These are phyloP conservation scores for Lentinus brumalis DNA, from an alignment of 768 basidiomycete species.

Conservation along the genomic window DNA sequence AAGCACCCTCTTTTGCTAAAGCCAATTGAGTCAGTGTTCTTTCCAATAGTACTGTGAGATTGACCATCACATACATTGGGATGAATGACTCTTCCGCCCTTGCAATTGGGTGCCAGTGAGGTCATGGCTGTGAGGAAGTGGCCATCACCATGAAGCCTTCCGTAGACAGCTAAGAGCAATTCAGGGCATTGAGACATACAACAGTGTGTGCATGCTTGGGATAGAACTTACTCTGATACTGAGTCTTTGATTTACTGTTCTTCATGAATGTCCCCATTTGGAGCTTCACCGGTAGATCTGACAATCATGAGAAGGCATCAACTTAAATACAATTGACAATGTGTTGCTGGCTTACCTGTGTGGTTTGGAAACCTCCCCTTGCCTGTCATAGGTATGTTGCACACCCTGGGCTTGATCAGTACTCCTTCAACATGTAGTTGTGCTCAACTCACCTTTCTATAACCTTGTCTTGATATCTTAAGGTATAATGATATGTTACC, in stretches of 20 bases:
- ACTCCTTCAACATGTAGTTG: neutral
- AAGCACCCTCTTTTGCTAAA: constrained; percentile 71
- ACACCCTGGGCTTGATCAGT: constrained; percentile 39
- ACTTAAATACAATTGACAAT: neutral
- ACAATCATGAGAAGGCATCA: neutral
- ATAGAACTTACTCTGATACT: neutral
- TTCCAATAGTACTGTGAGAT: neutral
- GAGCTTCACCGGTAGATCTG: constrained; percentile 48
- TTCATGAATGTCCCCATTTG: neutral
- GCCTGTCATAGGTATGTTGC: constrained; percentile 50
- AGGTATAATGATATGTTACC: constrained; percentile 62
- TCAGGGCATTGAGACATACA: neutral
- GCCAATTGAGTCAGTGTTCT: neutral
- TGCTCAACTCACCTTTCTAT: constrained; percentile 52
- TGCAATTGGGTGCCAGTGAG: constrained; percentile 49
- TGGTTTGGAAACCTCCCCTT: constrained; percentile 45
- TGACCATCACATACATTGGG: constrained; percentile 40
- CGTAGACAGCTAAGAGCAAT: constrained; percentile 48
- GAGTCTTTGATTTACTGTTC: neutral
- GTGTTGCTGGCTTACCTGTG: constrained; percentile 37
- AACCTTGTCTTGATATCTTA: constrained; percentile 37
- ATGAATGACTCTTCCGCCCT: constrained; percentile 47
- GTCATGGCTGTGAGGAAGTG: constrained; percentile 72
- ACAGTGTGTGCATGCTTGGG: neutral
- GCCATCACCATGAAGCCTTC: constrained; percentile 52